A percentile compares a stretch with the other conserved stretches of the same genome.
These are phyloP conservation scores for Globisporangium takayamanum DNA, from an alignment of 352 stramenopile genomes.

Conservation along the genomic window DNA sequence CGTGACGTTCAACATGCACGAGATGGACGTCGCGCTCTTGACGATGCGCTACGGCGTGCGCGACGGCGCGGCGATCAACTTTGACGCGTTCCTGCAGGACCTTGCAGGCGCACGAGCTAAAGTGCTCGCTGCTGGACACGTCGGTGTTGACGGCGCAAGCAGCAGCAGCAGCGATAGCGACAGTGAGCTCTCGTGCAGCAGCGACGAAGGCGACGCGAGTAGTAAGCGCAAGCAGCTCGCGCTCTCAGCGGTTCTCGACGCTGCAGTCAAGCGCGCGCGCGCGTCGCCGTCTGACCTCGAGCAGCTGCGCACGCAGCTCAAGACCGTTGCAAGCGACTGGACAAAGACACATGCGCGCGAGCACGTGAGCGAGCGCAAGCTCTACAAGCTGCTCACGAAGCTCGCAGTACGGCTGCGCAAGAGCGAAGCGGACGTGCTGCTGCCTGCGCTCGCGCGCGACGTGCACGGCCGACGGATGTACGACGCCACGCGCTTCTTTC, in stretches of 20 bases:
- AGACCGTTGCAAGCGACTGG: constrained; percentile 11
- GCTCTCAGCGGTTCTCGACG: constrained; percentile 23
- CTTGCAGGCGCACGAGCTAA: constrained; percentile 28
- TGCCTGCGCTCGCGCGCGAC: constrained; percentile 30
- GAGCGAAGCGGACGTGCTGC: constrained; percentile 38
- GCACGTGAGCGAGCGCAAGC: constrained; percentile 38
- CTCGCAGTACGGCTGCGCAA: constrained; percentile 40
- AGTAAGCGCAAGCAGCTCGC: constrained; percentile 22
- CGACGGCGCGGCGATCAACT: constrained; percentile 30
- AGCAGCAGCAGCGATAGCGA: constrained; percentile 26
- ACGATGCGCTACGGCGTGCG: constrained; percentile 23
- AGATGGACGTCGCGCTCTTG: constrained; percentile 49
- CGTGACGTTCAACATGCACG: constrained; percentile 60
- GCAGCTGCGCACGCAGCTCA: constrained; percentile 21
- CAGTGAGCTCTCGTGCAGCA: constrained; percentile 34
- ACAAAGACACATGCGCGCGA: constrained; percentile 21
- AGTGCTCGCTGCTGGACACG: constrained; percentile 1
- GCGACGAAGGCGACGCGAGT: constrained; percentile 34
- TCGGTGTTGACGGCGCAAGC: background rate
- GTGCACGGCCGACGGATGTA: constrained; percentile 23
- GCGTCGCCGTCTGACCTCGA: constrained; percentile 33
- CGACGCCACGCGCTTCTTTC: constrained; percentile 20
- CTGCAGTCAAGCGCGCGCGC: constrained; percentile 29
- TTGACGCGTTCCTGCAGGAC: constrained; percentile 44
- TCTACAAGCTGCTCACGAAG: constrained; percentile 53